phyloP scores from a whole-genome alignment of 2,329 filamentous ascomycete genomes.

The Xylaria hypoxylon region DNA sequence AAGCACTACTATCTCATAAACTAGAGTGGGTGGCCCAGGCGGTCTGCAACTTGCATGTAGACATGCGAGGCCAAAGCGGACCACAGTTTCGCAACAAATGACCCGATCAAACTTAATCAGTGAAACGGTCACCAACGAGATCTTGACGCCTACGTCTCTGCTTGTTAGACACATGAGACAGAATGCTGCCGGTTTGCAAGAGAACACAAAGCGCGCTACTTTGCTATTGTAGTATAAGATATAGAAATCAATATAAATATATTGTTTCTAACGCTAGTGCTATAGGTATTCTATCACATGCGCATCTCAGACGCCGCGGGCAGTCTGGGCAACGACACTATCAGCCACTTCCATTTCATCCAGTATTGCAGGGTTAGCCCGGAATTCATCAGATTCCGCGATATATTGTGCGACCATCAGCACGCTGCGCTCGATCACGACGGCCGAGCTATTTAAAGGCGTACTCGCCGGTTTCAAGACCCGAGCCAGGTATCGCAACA shows the following conservation, averaged over 20 bases:
- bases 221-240: neutral
- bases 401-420: slow-evolving; percentile 4
- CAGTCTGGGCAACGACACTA: slow-evolving; percentile 7
- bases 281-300: neutral
- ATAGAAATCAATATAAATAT: neutral
- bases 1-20: too few relatives aligned
- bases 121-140: neutral
- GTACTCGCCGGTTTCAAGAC: slow-evolving; percentile 37
- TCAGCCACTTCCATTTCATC: slow-evolving; percentile 8
- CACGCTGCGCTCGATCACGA: slow-evolving; percentile 24
- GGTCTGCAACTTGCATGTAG: too few relatives aligned
- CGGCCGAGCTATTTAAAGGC: slow-evolving; percentile 1
- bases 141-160: neutral
- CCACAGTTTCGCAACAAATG: too few relatives aligned
- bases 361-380: slow-evolving; percentile 9
- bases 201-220: too few relatives aligned
- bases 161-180: too few relatives aligned
- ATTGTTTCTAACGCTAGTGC: neutral
- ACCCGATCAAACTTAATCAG: too few relatives aligned
- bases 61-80: too few relatives aligned
- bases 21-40: too few relatives aligned
- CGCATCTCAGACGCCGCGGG: neutral
- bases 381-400: slow-evolving; percentile 18
- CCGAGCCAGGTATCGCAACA: slow-evolving; percentile 48
- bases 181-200: too few relatives aligned